phyloP scores from a whole-genome alignment of 768 basidiomycete genomes.

The Psilocybe cubensis region DNA sequence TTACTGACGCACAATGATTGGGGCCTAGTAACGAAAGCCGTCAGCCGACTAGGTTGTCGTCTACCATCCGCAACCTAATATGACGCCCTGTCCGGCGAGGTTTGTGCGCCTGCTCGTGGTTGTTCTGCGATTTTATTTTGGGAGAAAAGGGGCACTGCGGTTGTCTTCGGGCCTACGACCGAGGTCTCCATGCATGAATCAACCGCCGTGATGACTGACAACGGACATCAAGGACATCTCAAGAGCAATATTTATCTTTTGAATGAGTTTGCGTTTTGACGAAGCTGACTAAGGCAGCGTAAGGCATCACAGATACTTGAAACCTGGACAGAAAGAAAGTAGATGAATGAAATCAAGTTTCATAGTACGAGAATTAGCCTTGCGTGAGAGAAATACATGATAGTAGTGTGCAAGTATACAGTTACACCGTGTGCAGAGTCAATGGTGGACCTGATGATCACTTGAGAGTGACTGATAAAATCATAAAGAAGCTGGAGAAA shows the following conservation, averaged over 20 bases:
- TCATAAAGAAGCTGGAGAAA: constrained; percentile 10
- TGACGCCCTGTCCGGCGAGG: neutral
- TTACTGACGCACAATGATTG: neutral
- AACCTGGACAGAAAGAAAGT: neutral
- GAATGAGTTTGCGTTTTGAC: too few relatives aligned
- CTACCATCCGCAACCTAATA: neutral
- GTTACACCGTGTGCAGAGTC: neutral
- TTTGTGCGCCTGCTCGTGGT: neutral
- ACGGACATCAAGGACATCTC: too few relatives aligned
- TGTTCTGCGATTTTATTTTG: neutral
- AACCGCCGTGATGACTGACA: neutral
- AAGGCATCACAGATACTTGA: constrained; percentile 1
- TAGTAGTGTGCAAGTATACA: neutral
- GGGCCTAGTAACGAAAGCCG: neutral
- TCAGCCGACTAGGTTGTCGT: neutral
- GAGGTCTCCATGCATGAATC: neutral
- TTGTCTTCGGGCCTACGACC: neutral
- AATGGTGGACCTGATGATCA: constrained; percentile 9
- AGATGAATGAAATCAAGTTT: constrained; percentile 2
- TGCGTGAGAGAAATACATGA: neutral
- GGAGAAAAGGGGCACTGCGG: neutral
- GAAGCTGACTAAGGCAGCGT: neutral
- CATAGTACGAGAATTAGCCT: neutral
- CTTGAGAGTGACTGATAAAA: constrained; percentile 1
- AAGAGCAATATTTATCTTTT: too few relatives aligned